A percentile compares a stretch with the other conserved stretches of the same genome.
phyloP scores from a whole-genome alignment of 1,284 basidiomycete species.

The Porogramme epimiltina region DNA sequence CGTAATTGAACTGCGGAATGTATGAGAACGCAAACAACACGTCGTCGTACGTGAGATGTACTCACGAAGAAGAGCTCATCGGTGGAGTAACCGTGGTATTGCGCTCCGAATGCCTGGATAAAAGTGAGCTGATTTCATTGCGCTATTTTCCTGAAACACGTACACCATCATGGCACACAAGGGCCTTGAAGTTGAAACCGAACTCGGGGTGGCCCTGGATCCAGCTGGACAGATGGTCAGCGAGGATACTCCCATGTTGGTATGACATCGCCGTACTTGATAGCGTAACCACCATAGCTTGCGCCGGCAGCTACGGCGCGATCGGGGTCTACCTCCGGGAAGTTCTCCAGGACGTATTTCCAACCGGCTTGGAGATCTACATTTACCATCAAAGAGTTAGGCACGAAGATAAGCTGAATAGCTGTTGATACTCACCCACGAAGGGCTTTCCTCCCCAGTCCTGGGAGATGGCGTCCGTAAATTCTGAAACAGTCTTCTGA shows the following conservation, averaged over 20 bases:
- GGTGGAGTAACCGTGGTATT: constrained; percentile 77
- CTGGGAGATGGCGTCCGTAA: constrained; percentile 77
- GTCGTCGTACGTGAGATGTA: too few relatives aligned
- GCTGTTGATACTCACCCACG: constrained; percentile 26
- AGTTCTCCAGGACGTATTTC: constrained; percentile 67
- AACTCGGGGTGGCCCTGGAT: constrained; percentile 91
- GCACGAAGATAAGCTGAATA: neutral
- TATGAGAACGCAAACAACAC: constrained; percentile 3
- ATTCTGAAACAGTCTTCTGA: constrained; percentile 44
- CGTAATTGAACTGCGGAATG: constrained; percentile 70
- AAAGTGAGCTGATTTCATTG: constrained; percentile 3
- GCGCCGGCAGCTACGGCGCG: constrained; percentile 82
- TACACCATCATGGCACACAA: constrained; percentile 89
- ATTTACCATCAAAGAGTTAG: neutral
- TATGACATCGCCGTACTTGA: too few relatives aligned
- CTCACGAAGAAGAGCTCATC: constrained; percentile 87
- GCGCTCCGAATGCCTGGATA: constrained; percentile 65
- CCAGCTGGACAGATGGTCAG: constrained; percentile 60
- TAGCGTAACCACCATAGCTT: constrained; percentile 82
- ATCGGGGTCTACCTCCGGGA: constrained; percentile 81
- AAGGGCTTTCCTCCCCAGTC: constrained; percentile 91
- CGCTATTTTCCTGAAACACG: constrained; percentile 23
- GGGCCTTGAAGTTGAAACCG: constrained; percentile 84
- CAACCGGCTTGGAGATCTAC: constrained; percentile 78
- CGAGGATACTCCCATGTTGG: too few relatives aligned